phyloP scores from a whole-genome alignment of 257 asterid genomes.

The Nicotiana obtusifolia region DNA sequence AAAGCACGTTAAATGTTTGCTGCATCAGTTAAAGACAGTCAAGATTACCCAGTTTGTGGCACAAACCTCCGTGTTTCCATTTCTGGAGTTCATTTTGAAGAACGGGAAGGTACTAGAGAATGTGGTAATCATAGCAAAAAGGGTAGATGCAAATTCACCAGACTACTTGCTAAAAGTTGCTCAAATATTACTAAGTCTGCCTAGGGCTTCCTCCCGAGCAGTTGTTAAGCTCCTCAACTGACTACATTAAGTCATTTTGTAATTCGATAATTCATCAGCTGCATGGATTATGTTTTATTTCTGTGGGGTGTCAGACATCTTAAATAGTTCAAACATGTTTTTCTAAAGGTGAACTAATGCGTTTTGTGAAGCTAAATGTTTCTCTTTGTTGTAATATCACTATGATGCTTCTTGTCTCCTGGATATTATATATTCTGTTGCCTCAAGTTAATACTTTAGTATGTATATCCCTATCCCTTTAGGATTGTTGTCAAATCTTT shows the following conservation, averaged over 20 bases:
- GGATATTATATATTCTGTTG: neutral
- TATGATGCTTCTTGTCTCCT: neutral
- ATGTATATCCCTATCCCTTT: neutral
- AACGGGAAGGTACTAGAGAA: conserved; percentile 2
- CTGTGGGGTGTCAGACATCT: neutral
- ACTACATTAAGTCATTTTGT: neutral
- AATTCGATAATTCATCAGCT: neutral
- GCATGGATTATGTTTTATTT: neutral
- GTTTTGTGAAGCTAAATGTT: neutral
- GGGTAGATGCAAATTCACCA: neutral
- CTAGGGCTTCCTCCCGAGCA: conserved; percentile 5
- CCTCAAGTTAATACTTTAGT: neutral
- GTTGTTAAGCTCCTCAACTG: neutral
- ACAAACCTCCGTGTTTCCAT: neutral
- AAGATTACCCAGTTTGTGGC: neutral
- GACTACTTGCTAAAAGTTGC: neutral
- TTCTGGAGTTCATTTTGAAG: conserved; percentile 9
- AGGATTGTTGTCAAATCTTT: neutral
- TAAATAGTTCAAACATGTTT: neutral
- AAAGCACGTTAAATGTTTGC: neutral
- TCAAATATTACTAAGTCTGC: conserved; percentile 1
- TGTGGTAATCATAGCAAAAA: neutral
- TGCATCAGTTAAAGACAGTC: neutral
- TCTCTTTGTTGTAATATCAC: neutral
- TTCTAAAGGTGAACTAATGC: too few species aligned